phyloP scores from a whole-genome alignment of 768 basidiomycete genomes.

The Coprinellus aureogranulatus region DNA sequence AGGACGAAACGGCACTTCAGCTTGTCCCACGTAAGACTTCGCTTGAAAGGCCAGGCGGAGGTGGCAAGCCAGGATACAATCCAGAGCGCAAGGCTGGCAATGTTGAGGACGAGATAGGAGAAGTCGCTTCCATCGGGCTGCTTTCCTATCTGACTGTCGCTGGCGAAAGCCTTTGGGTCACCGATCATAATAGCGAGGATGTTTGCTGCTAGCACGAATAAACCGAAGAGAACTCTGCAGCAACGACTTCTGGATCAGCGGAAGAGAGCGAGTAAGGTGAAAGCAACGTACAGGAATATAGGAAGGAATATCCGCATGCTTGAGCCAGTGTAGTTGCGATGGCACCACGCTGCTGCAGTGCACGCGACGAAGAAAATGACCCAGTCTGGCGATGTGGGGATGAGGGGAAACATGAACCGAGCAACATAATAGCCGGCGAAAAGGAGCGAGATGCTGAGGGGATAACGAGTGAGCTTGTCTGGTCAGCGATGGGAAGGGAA shows the following conservation, averaged over 20 bases:
- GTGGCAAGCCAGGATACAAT: neutral
- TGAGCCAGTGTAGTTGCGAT: neutral
- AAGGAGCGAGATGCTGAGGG: neutral
- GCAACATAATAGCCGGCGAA: neutral
- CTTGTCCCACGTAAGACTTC: neutral
- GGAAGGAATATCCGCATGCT: conserved; percentile 7
- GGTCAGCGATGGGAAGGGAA: neutral
- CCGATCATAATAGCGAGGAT: neutral
- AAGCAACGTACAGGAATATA: neutral
- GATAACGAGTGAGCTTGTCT: too few species aligned
- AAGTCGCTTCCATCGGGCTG: neutral
- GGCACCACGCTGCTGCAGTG: conserved; percentile 1
- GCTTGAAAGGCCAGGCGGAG: neutral
- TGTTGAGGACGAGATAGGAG: neutral
- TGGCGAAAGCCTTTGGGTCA: neutral
- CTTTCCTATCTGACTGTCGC: neutral
- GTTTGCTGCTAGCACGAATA: neutral
- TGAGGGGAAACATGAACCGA: neutral
- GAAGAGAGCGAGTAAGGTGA: neutral
- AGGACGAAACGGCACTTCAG: neutral
- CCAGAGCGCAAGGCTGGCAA: neutral
- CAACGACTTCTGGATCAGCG: neutral
- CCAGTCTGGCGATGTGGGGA: neutral
- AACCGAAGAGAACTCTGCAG: neutral
- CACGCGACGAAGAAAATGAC: neutral